phyloP scores from a whole-genome alignment of 177 flowering plant species.

The Vitis hybrid region DNA sequence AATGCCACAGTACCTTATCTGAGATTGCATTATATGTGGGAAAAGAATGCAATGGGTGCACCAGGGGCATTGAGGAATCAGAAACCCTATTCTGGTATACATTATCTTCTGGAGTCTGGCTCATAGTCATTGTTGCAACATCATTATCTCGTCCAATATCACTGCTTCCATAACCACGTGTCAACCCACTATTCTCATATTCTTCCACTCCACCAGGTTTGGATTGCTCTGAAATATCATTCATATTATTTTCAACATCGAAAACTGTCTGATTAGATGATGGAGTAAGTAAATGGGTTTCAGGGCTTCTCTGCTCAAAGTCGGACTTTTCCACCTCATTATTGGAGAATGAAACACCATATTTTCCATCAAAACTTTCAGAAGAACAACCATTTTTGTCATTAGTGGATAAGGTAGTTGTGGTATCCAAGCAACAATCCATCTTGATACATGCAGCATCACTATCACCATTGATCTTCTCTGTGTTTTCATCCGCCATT shows the following conservation, averaged over 20 bases:
- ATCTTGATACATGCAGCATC: conserved; percentile 12
- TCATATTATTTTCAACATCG: conserved; percentile 17
- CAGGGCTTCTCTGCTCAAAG: conserved; percentile 16
- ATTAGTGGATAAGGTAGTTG: conserved; percentile 5
- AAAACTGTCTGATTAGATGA: conserved; percentile 9
- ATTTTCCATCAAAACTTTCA: conserved; percentile 16
- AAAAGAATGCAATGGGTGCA: conserved; percentile 22
- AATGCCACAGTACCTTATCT: conserved; percentile 41
- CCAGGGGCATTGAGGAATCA: conserved; percentile 13
- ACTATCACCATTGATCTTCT: conserved; percentile 15
- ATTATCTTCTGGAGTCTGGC: conserved; percentile 18
- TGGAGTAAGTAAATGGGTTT: conserved; percentile 10
- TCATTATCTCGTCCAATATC: conserved; percentile 7
- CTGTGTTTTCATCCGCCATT: conserved; percentile 18
- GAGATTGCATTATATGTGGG: conserved; percentile 23
- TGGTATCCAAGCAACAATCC: conserved; percentile 15
- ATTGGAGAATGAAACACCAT: conserved; percentile 5
- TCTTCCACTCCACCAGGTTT: conserved; percentile 24
- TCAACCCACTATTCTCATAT: conserved; percentile 16
- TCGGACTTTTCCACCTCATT: conserved; percentile 20
- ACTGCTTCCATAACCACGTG: conserved; percentile 12
- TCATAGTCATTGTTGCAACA: conserved; percentile 6
- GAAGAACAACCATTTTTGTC: conserved; percentile 6
- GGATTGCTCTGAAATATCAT: conserved; percentile 13
- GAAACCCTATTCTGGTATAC: conserved; percentile 12